phyloP scores from a whole-genome alignment of 768 basidiomycete species.

The Leccinum subtestaceum region DNA sequence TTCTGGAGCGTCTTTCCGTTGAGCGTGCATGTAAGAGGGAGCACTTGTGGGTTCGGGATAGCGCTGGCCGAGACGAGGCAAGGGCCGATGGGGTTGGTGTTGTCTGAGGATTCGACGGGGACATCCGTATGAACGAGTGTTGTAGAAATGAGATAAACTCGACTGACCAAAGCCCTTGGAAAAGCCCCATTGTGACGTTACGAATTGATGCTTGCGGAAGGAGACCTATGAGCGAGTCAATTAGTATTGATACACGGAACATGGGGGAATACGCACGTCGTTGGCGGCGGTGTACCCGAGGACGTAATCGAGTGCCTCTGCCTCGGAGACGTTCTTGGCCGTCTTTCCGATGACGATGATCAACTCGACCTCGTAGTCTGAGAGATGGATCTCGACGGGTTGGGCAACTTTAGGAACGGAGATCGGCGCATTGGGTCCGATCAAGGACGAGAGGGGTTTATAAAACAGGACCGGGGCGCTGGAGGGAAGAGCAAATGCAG shows the following conservation, averaged over 20 bases:
- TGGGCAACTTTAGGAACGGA: slow-evolving; percentile 66
- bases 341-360: slow-evolving; percentile 81
- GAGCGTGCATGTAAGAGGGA: slow-evolving; percentile 60
- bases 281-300: slow-evolving; percentile 80
- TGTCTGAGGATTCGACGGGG: slow-evolving; percentile 15
- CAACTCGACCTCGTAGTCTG: slow-evolving; percentile 83
- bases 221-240: slow-evolving; percentile 44
- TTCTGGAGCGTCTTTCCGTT: slow-evolving; percentile 73
- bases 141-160: not conserved
- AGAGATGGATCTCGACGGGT: slow-evolving; percentile 64
- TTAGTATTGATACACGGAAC: not conserved
- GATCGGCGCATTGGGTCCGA: slow-evolving; percentile 67
- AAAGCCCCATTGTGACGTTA: slow-evolving; percentile 83
- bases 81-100: slow-evolving; percentile 69
- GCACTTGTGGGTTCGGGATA: slow-evolving; percentile 63
- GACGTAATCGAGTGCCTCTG: slow-evolving; percentile 81
- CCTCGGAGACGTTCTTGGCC: slow-evolving; percentile 76
- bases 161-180: slow-evolving; percentile 79
- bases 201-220: slow-evolving; percentile 79
- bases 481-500: not conserved
- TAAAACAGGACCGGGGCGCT: slow-evolving; percentile 78
- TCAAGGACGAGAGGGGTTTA: slow-evolving; percentile 68
- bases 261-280: slow-evolving; percentile 46
- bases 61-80: slow-evolving; percentile 66
- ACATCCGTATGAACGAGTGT: not conserved